A percentile compares a stretch with the other conserved stretches of the same genome.
phyloP scores from a whole-genome alignment of 208 protist genomes.

The Acanthamoeba triangularis region DNA sequence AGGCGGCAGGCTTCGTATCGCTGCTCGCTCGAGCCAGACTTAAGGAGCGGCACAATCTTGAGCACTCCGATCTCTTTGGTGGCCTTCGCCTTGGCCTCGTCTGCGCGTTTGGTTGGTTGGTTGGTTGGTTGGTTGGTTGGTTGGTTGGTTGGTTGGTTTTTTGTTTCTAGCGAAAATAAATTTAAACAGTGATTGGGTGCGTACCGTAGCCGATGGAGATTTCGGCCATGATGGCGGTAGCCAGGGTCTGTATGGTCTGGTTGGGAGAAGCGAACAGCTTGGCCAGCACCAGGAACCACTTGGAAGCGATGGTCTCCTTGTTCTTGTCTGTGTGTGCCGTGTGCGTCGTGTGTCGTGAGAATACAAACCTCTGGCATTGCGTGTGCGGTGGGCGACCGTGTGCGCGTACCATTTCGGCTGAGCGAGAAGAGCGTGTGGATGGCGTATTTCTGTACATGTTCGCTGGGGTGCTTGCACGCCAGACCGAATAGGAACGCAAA shows the following conservation, averaged over 20 bases:
- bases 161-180: too few relatives aligned
- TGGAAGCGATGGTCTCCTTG: not conserved
- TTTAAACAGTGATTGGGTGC: not conserved
- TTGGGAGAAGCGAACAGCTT: constrained; percentile 26
- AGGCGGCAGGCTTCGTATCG: not conserved
- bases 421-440: constrained; percentile 21
- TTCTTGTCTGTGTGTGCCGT: not conserved
- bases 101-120: not conserved
- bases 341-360: not conserved
- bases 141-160: too few relatives aligned
- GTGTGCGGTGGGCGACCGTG: too few relatives aligned
- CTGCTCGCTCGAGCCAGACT: not conserved
- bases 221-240: constrained; percentile 41
- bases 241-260: not conserved
- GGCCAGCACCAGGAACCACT: constrained; percentile 44
- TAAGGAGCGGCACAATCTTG: not conserved
- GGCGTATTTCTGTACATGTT: constrained; percentile 18
- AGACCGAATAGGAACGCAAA: constrained; percentile 18
- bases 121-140: too few relatives aligned
- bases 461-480: constrained; percentile 39
- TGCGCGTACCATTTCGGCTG: not conserved
- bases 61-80: not conserved
- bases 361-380: not conserved
- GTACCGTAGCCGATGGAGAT: constrained; percentile 9
- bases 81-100: constrained; percentile 1